A percentile compares a stretch with the other conserved stretches of the same genome.
These are phyloP conservation scores for Ogataea pini DNA, from an alignment of 805 yeast genomes.

Conservation along the genomic window DNA sequence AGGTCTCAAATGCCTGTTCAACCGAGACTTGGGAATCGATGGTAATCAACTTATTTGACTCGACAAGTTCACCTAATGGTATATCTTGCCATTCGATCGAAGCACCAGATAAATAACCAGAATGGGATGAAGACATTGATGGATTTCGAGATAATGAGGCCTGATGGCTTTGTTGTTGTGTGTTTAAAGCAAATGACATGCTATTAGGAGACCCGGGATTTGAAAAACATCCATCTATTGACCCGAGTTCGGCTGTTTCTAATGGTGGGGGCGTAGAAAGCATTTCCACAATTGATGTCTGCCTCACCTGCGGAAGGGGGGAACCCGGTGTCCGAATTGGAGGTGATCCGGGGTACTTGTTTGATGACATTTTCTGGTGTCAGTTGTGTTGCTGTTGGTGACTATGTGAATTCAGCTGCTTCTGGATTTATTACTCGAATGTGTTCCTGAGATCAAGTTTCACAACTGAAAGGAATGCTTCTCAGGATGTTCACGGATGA, in stretches of 20 bases:
- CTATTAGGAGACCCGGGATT: constrained; percentile 20
- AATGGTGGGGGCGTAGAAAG: constrained; percentile 76
- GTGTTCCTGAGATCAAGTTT: no score
- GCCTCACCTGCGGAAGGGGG: constrained; percentile 41
- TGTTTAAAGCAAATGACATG: constrained; percentile 9
- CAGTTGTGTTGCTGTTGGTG: background rate
- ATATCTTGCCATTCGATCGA: constrained; percentile 71
- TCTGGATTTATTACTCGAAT: no score
- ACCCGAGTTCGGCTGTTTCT: constrained; percentile 29
- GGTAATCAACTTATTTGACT: constrained; percentile 71
- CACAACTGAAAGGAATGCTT: no score
- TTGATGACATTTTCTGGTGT: constrained; percentile 19
- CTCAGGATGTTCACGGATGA: no score
- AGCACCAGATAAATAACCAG: constrained; percentile 30
- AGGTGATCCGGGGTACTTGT: constrained; percentile 39
- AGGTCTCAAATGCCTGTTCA: constrained; percentile 83
- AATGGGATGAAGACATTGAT: constrained; percentile 36
- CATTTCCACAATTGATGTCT: constrained; percentile 74
- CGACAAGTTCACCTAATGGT: constrained; percentile 70
- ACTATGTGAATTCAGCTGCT: no score
- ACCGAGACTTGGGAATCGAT: constrained; percentile 71
- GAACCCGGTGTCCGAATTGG: constrained; percentile 39
- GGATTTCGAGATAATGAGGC: constrained; percentile 39
- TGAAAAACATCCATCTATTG: constrained; percentile 16
- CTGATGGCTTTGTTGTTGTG: constrained; percentile 7